These are phyloP conservation scores for Gilbertella persicaria DNA, from an alignment of 371 early-diverging fungal genomes.

Conservation along the genomic window DNA sequence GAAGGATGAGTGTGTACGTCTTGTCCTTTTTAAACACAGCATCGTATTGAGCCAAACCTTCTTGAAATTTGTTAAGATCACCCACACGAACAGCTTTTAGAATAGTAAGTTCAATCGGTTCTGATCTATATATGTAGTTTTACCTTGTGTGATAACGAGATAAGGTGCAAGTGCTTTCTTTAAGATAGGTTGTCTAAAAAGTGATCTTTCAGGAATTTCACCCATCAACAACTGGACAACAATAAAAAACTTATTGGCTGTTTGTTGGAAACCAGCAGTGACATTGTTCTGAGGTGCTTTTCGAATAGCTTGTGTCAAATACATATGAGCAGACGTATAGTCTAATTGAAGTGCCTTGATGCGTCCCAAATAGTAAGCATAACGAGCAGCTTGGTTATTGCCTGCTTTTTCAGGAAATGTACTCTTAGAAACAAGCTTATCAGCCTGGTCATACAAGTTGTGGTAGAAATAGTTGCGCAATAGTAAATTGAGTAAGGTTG, in stretches of 20 bases:
- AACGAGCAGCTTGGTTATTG: conserved; percentile 93
- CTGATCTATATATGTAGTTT: not conserved
- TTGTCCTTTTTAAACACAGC: conserved; percentile 84
- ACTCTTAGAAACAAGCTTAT: conserved; percentile 91
- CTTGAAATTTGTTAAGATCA: conserved; percentile 92
- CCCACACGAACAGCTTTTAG: conserved; percentile 88
- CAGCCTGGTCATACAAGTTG: conserved; percentile 95
- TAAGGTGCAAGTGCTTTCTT: conserved; percentile 88
- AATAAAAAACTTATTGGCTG: conserved; percentile 90
- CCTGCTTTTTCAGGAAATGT: conserved; percentile 89
- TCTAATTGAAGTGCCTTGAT: conserved; percentile 96
- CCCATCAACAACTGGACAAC: conserved; percentile 97
- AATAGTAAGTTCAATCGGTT: not conserved
- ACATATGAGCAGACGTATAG: conserved; percentile 87
- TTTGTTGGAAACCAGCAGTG: conserved; percentile 94
- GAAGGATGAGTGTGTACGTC: conserved; percentile 87
- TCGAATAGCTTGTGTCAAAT: conserved; percentile 90
- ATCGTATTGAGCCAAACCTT: conserved; percentile 75
- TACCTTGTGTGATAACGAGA: conserved; percentile 88
- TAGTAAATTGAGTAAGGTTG: conserved; percentile 87
- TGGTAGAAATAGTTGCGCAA: conserved; percentile 89
- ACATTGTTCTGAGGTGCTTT: conserved; percentile 90
- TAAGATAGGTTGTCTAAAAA: conserved; percentile 87
- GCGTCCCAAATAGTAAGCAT: conserved; percentile 93
- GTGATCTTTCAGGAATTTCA: conserved; percentile 93